Base-by-base conservation (phyloP, 129 eudicot species). In the Scalesia atractyloides region DNA sequence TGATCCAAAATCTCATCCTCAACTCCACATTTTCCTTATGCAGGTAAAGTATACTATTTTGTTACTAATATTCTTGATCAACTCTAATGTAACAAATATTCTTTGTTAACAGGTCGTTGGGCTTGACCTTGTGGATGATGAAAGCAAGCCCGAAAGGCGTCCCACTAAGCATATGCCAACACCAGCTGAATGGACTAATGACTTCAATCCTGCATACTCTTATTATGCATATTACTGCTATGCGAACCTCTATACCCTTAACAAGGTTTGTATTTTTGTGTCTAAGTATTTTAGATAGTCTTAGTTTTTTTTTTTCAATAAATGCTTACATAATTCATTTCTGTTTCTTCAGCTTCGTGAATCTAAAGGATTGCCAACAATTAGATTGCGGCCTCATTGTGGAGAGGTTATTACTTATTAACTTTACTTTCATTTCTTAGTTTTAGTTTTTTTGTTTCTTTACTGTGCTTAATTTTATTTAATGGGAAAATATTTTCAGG, bases 351-450 rank as follows among this genome's bases (percentile, higher is more conserved):
- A 94, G 99, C 99, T 94, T 43, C 97, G 99, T 64, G 99, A 94
- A 88, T 86, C 96, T 24, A 94, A 94, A 83, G 99, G 99, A 70
- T 60, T 90, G 73, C 96, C 85, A 68, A 90, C 97, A n/a, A 94
- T 94, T 37, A 88, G 91, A 69, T 82, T 94, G 66, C 91, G 99
- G 44, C 99, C 99, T 68, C 99, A 94, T 72, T 90, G 97, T 68
- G 99, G 99, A 74, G 99, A 94, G 97, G 98, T 93, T 64, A 67
- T 67, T 9, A 56, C 97, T 93, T 64, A 67, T 67, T 11, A 56
- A 75, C 74, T 51, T 30, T 22, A 19, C 74, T 1, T 5, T 19
- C 17, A 59, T 75, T 18, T 76, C 66, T 78, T 67, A 58, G 77
- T 8, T 50, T 49, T 24, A 13, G 6, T 50, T 72, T 1, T 65